Evolutionary conservation across 2,329 filamentous ascomycete species (phyloP).

Genomic region (Fusarium sterilihyphosum): DNA sequence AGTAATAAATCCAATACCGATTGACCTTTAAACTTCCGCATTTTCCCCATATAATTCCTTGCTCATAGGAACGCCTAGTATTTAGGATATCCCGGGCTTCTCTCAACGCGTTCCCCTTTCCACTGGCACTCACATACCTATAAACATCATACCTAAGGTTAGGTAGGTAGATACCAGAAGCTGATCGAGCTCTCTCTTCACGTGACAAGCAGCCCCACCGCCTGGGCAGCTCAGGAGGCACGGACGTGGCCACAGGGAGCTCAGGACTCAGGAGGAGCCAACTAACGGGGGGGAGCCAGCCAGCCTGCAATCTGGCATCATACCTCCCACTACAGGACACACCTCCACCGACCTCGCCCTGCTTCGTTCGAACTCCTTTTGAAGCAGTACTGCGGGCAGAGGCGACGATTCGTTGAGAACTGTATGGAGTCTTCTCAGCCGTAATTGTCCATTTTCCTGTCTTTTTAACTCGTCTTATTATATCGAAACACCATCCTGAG

Average conservation of each 20-base stretch:
- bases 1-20: not conserved
- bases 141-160: not conserved
- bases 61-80: not conserved
- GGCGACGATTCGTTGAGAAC: conserved; percentile 36
- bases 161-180: not conserved
- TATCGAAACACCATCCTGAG: conserved; percentile 33
- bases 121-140: not conserved
- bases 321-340: conserved; percentile 46
- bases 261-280: conserved; percentile 46
- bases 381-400: conserved; percentile 47
- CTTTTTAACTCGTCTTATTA: conserved; percentile 25
- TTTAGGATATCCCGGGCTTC: not conserved
- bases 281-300: conserved; percentile 20
- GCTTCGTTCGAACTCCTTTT: conserved; percentile 30
- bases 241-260: conserved; percentile 44
- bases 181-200: conserved; percentile 34
- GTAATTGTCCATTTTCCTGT: conserved; percentile 32
- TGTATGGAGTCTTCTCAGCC: conserved; percentile 31
- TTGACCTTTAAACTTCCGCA: not conserved
- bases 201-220: conserved; percentile 41
- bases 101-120: not conserved
- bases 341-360: conserved; percentile 39
- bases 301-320: conserved; percentile 59
- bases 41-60: not conserved
- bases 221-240: conserved; percentile 41